Evolutionary conservation across 2,329 filamentous ascomycete species (phyloP), one percentile per base, ranked within the genome.

Genomic region (Cordyceps cicadae): DNA sequence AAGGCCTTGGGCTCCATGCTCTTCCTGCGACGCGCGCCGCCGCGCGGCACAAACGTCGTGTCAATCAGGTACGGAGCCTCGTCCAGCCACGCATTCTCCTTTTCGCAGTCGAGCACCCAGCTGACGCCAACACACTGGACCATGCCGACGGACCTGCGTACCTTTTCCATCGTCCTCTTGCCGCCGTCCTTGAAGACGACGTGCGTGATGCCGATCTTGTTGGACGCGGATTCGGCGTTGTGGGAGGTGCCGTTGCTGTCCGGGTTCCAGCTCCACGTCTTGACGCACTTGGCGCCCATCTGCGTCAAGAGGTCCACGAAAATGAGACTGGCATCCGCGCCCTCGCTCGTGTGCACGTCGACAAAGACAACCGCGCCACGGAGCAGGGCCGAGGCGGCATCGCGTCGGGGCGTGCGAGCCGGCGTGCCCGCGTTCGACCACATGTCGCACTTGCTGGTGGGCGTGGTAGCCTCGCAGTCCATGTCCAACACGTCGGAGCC

Each of bases 161-260:
- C 87, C 74, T 92, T 95, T 70, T 95, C 87, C 65, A 96, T 74
- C 0, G 91, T 96, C 29, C 87, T 81, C 68, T 87, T 87, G 48
- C 86, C 86, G 51, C 92, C 92, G 69, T 96, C 92, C 72, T 96
- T 96, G 78, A 87, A 96, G 7, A 96, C 85, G 8, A 96, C 89
- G 69, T 96, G 92, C 0, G 91, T 96, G 67, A 96, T 90, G 5
- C 87, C 88, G 62, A 90, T 77, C 70, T 85, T 88, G 54, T 71
- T 70, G 48, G 72, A 70, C 15, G 72, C 71, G 6, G 69, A 67
- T 15, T 79, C 76, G 41, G 67, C 68, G 26, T 67, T 11, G 34
- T 37, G 34, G 34, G 66, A 3, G 69, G 65, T 21, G 70, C 62
- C 29, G 7, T 7, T 37, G 51, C 72, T 75, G 58, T 62, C 73